Evolutionary conservation across 2,329 filamentous ascomycete genomes (phyloP).

Genomic region (Penicillium sclerotigenum): DNA sequence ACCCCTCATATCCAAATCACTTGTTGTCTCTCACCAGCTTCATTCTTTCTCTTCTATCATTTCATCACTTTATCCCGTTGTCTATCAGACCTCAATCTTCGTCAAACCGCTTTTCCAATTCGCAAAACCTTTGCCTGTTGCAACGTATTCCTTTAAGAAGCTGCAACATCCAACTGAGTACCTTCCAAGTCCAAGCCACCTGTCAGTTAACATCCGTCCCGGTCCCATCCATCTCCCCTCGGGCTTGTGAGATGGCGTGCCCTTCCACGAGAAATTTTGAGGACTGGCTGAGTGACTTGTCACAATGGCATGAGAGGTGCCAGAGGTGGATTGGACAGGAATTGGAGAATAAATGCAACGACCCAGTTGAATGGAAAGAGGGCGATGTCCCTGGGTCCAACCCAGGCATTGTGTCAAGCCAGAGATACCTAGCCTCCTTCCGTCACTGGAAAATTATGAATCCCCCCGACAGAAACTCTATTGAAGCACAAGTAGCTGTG

Average conservation of each 20-base stretch:
- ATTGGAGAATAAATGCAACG: neutral
- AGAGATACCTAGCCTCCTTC: neutral
- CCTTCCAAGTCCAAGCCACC: neutral
- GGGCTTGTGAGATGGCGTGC: neutral
- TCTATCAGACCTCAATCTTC: neutral
- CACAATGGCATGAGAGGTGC: neutral
- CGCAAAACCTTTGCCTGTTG: neutral
- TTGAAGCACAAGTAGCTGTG: neutral
- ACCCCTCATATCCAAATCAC: neutral
- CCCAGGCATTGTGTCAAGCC: neutral
- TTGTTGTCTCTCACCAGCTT: neutral
- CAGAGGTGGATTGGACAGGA: neutral
- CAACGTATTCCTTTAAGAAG: neutral
- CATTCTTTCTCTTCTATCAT: neutral
- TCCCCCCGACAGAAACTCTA: neutral
- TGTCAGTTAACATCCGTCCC: neutral
- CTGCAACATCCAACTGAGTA: too few species aligned
- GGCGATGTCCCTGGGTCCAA: neutral
- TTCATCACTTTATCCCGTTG: too few species aligned
- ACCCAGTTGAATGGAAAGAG: neutral
- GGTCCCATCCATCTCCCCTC: neutral
- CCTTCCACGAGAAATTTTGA: neutral
- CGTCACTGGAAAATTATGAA: neutral
- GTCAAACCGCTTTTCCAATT: neutral
- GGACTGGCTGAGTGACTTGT: neutral